Percentiles rank a stretch among this genome's conserved stretches.
Evolutionary conservation across 768 basidiomycete genomes (phyloP).

Genomic region (Mycena crocata): DNA sequence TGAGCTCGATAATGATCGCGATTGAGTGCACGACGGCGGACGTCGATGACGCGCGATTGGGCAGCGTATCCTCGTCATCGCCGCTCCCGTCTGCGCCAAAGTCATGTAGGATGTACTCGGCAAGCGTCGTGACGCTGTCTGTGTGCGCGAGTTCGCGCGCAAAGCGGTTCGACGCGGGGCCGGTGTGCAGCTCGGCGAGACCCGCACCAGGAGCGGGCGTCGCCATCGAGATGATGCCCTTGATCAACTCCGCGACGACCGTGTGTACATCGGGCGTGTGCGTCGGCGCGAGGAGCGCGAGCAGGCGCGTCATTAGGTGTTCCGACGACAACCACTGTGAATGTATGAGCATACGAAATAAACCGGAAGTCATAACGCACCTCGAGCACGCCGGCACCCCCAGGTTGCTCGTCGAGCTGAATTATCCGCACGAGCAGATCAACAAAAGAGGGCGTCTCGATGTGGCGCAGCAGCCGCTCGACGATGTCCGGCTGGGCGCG

Average conservation of each 20-base stretch:
- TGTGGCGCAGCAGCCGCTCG: constrained; percentile 83
- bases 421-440: constrained; percentile 93
- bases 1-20: constrained; percentile 91
- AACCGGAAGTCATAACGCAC: constrained; percentile 61
- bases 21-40: constrained; percentile 91
- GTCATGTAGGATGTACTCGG: constrained; percentile 81
- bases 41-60: constrained; percentile 63
- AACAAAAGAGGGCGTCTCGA: constrained; percentile 91
- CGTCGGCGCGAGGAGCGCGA: constrained; percentile 84
- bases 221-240: constrained; percentile 94
- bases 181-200: constrained; percentile 76
- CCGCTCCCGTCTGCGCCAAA: constrained; percentile 48
- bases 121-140: constrained; percentile 76
- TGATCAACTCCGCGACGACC: constrained; percentile 91
- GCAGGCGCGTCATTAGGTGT: constrained; percentile 82
- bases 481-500: constrained; percentile 85
- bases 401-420: constrained; percentile 87
- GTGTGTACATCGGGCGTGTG: constrained; percentile 82
- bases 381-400: constrained; percentile 86
- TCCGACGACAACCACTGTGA: constrained; percentile 89
- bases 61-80: constrained; percentile 38
- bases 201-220: constrained; percentile 86
- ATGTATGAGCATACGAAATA: constrained; percentile 27
- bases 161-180: constrained; percentile 85
- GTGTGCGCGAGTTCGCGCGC: constrained; percentile 87